Evolutionary conservation across 2,329 filamentous ascomycete genomes (phyloP).

Genomic region (Ilyonectria robusta): DNA sequence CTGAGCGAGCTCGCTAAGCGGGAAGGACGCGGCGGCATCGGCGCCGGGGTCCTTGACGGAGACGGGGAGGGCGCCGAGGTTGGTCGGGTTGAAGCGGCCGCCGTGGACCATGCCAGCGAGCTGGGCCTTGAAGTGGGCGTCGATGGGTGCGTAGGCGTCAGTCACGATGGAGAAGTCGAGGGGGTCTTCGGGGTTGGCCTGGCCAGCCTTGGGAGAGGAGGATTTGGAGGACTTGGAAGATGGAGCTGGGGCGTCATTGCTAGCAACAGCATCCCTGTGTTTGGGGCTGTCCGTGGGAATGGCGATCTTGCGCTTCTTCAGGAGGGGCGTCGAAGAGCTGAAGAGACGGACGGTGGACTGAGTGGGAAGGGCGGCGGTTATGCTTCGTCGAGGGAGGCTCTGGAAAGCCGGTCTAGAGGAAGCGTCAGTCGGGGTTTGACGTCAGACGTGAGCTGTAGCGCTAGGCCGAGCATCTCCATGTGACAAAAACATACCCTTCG

Average conservation of each 20-base stretch:
- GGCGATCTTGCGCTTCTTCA: constrained; percentile 58
- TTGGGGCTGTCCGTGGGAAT: constrained; percentile 50
- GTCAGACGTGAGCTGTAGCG: neutral
- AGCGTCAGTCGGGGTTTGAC: constrained; percentile 30
- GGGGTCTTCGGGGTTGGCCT: constrained; percentile 59
- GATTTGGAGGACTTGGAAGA: constrained; percentile 12
- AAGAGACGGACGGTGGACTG: constrained; percentile 46
- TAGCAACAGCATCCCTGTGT: constrained; percentile 33
- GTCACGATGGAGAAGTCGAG: constrained; percentile 65
- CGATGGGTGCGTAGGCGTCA: constrained; percentile 59
- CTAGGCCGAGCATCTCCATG: neutral
- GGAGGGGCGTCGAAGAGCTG: constrained; percentile 46
- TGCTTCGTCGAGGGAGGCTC: constrained; percentile 26
- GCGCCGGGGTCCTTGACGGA: constrained; percentile 50
- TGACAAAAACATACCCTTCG: constrained; percentile 40
- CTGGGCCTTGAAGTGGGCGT: constrained; percentile 60
- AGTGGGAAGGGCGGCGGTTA: neutral
- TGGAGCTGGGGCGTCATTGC: constrained; percentile 37
- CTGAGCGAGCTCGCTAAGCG: constrained; percentile 69
- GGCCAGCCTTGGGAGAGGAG: constrained; percentile 39
- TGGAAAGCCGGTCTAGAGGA: constrained; percentile 35
- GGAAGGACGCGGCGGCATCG: constrained; percentile 54
- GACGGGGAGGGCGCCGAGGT: constrained; percentile 62
- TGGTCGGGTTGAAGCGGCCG: constrained; percentile 67
- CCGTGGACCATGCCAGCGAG: constrained; percentile 59